These are phyloP conservation scores for Eucalyptus tenuipes DNA, from an alignment of 345 rosid genomes.

Conservation along the genomic window DNA sequence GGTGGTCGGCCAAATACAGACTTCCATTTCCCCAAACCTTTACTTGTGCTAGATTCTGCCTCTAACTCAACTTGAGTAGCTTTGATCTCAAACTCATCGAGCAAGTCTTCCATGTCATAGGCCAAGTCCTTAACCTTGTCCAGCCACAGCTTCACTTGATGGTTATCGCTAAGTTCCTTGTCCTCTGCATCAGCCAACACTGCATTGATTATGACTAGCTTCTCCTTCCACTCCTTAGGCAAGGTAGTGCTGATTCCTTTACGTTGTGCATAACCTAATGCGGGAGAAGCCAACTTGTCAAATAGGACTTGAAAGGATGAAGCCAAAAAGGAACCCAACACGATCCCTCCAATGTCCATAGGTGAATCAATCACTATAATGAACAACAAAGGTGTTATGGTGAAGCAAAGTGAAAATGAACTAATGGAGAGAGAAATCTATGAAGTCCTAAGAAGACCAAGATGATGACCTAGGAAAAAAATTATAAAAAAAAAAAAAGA, in stretches of 20 bases:
- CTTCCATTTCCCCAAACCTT: neutral
- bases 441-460: neutral
- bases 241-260: accelerated
- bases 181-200: neutral
- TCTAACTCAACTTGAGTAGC: accelerated
- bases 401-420: neutral
- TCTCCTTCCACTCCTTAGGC: neutral
- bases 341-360: too few relatives aligned
- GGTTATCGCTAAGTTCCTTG: neutral
- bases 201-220: neutral
- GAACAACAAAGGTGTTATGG: neutral
- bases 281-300: neutral
- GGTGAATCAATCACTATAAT: too few relatives aligned
- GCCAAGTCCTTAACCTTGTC: neutral
- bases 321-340: neutral
- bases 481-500: neutral
- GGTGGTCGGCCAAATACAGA: too few relatives aligned
- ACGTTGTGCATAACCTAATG: neutral
- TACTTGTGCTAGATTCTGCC: neutral
- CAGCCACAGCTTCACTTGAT: neutral
- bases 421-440: neutral
- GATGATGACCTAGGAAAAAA: neutral
- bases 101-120: neutral
- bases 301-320: neutral
- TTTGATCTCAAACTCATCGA: neutral